Conservation (phyloP, 768 basidiomycete genomes). For the Termitomyces sp. region DNA sequence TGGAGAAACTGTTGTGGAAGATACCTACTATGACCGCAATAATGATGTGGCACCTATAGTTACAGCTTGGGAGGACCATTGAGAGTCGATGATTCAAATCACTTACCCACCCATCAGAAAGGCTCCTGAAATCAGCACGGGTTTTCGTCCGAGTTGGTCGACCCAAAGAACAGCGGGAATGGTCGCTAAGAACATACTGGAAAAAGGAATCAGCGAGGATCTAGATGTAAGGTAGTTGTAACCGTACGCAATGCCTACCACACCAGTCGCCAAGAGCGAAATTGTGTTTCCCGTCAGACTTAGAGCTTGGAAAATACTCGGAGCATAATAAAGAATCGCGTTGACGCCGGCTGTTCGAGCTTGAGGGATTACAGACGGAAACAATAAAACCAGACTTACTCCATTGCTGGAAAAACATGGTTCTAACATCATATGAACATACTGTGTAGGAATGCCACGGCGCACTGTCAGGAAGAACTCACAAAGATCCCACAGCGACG, state of each 20-base stretch:
- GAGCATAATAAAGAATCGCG: conserved; percentile 73
- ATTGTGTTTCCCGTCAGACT: conserved; percentile 58
- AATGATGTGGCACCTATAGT: conserved; percentile 57
- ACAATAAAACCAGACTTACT: conserved; percentile 26
- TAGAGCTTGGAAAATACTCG: conserved; percentile 57
- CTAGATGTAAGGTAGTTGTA: not conserved
- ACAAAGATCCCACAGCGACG: conserved; percentile 55
- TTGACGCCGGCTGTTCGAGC: conserved; percentile 48
- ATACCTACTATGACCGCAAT: conserved; percentile 60
- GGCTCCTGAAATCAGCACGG: conserved; percentile 67
- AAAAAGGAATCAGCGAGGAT: not conserved
- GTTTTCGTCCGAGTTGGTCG: conserved; percentile 70
- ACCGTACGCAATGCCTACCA: conserved; percentile 72
- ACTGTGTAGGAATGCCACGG: not conserved
- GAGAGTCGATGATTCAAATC: conserved; percentile 7
- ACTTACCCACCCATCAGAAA: conserved; percentile 62
- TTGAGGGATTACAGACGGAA: not conserved
- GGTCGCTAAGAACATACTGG: conserved; percentile 68
- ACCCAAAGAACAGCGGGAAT: conserved; percentile 82
- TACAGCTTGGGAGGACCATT: not conserved
- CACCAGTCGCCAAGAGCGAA: conserved; percentile 50
- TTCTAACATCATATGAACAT: conserved; percentile 24
- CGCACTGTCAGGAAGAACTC: conserved; percentile 11
- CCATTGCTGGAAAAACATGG: conserved; percentile 84
- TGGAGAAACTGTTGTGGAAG: conserved; percentile 49